These are phyloP conservation scores for Dalbergia cultrata DNA, from an alignment of 306 rosid species.

Conservation along the genomic window DNA sequence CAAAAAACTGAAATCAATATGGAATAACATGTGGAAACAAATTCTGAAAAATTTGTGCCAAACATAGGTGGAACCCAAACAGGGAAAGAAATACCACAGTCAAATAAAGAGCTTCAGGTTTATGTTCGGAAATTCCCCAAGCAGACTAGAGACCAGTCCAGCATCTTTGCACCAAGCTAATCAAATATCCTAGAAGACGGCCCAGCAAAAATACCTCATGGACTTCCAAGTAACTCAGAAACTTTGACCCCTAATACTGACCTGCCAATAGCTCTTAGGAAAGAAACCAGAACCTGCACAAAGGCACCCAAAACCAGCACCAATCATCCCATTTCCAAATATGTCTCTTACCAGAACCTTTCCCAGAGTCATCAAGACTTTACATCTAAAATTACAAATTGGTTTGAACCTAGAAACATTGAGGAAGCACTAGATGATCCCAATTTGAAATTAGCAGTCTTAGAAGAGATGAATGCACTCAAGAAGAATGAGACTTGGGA, in stretches of 20 bases:
- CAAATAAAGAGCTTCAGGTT: constrained; percentile 2
- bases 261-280: constrained; percentile 6
- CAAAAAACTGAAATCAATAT: neutral
- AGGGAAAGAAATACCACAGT: constrained; percentile 17
- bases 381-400: neutral
- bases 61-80: neutral
- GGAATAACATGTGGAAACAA: neutral
- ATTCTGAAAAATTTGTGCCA: neutral
- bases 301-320: neutral
- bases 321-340: constrained; percentile 24
- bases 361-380: neutral
- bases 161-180: neutral
- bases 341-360: neutral
- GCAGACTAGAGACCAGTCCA: neutral
- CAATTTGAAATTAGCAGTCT: neutral
- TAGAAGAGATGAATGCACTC: constrained; percentile 1
- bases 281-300: constrained; percentile 11
- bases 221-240: neutral
- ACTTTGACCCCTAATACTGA: neutral
- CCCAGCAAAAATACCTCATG: neutral
- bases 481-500: neutral
- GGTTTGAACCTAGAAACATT: constrained; percentile 20
- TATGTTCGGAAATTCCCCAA: neutral
- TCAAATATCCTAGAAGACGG: neutral
- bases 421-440: constrained; percentile 31